These are phyloP conservation scores for Heliosperma pusillum DNA, from an alignment of 148 eudicot species.

Conservation along the genomic window DNA sequence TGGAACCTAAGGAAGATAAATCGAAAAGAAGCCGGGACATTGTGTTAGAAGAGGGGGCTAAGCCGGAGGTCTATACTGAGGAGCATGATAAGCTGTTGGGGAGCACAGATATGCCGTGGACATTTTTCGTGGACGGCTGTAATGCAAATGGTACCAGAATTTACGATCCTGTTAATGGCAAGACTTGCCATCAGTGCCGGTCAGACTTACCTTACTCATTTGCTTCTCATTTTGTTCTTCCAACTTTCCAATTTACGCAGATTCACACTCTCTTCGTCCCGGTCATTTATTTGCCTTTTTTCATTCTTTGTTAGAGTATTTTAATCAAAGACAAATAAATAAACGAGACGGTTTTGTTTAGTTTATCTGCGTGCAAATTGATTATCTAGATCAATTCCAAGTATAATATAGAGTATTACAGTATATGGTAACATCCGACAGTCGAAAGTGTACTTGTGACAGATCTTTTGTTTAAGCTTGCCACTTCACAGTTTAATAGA, in stretches of 20 bases:
- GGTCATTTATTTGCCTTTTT: no score
- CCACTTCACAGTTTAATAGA: not conserved
- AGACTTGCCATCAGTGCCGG: constrained; percentile 99
- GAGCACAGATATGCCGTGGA: constrained; percentile 63
- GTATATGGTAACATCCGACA: constrained; percentile 22
- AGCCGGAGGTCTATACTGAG: constrained; percentile 75
- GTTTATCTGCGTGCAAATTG: not conserved
- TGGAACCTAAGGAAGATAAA: constrained; percentile 49
- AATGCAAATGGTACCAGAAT: constrained; percentile 66
- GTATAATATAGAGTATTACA: not conserved
- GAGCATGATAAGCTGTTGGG: constrained; percentile 87
- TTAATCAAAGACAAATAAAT: no score
- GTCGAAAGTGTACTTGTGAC: constrained; percentile 8
- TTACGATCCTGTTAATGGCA: constrained; percentile 69
- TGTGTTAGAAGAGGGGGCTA: constrained; percentile 53
- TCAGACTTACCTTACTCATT: constrained; percentile 19
- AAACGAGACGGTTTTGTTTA: not conserved
- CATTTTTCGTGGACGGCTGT: constrained; percentile 76
- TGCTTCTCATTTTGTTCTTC: not conserved
- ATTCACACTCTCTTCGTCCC: no score
- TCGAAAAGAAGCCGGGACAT: constrained; percentile 20
- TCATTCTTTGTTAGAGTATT: no score
- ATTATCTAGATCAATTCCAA: not conserved
- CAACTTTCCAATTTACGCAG: not conserved
- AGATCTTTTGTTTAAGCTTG: not conserved